phyloP scores from a whole-genome alignment of 2,329 filamentous ascomycete species.

The Diaporthe vexans region DNA sequence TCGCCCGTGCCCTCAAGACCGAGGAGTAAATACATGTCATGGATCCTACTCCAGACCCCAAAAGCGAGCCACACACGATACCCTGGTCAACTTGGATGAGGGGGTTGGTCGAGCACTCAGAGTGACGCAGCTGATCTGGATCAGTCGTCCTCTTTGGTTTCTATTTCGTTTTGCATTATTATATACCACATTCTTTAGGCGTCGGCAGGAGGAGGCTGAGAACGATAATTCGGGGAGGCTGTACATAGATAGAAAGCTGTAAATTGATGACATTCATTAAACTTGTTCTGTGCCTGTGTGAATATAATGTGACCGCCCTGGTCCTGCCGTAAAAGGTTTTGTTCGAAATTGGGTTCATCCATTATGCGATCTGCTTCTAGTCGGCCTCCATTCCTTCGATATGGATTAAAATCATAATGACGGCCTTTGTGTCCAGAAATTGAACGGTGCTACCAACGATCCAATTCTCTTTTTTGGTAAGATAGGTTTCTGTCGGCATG shows the following conservation, averaged over 20 bases:
- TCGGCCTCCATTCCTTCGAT: neutral
- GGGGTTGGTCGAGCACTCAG: neutral
- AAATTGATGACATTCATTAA: conserved; percentile 30
- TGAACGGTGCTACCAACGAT: neutral
- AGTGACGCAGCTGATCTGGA: conserved; percentile 33
- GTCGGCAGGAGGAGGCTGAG: neutral
- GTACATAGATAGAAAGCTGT: conserved; percentile 30
- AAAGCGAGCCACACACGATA: neutral
- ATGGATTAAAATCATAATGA: too few species aligned
- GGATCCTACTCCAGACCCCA: neutral
- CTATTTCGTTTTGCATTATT: conserved; percentile 27
- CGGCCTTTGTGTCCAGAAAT: too few species aligned
- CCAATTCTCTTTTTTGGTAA: neutral
- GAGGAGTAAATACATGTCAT: conserved; percentile 15
- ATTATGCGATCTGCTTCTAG: neutral
- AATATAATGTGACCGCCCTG: neutral
- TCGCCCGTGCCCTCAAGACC: conserved; percentile 39
- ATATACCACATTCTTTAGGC: conserved; percentile 39
- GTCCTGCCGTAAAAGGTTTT: neutral
- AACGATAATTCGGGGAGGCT: conserved; percentile 21
- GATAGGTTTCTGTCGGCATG: neutral
- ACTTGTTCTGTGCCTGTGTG: neutral
- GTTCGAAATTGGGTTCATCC: neutral
- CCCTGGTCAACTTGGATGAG: conserved; percentile 27
- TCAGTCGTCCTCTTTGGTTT: conserved; percentile 8